These are phyloP conservation scores for Spergularia azorica DNA, from an alignment of 179 eudicot species.

Conservation along the genomic window DNA sequence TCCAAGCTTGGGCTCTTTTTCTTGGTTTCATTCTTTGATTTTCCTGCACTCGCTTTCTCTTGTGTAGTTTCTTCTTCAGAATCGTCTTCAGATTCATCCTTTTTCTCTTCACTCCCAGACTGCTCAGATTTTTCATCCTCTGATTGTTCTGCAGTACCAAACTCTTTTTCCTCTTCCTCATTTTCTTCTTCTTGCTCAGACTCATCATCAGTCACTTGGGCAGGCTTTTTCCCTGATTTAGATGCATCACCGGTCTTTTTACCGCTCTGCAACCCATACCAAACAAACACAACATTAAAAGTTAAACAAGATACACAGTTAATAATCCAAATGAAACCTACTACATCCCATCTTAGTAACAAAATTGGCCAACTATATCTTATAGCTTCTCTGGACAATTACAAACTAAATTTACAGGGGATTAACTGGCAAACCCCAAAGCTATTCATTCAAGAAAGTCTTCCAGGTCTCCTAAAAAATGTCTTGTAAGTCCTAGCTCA, in stretches of 20 bases:
- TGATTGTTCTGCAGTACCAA: conserved; percentile 48
- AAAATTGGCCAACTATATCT: neutral
- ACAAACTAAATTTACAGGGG: neutral
- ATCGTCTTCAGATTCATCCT: conserved; percentile 54
- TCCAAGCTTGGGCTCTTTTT: conserved; percentile 45
- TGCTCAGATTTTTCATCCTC: conserved; percentile 57
- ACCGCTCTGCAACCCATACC: conserved; percentile 44
- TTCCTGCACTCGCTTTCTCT: conserved; percentile 37
- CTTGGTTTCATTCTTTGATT: conserved; percentile 42
- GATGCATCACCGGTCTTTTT: conserved; percentile 44
- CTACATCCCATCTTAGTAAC: no score
- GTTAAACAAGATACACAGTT: neutral
- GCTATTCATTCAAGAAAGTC: no score
- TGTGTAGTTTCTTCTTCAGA: conserved; percentile 59
- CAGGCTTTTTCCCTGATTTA: conserved; percentile 41
- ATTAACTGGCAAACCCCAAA: neutral
- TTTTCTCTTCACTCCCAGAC: conserved; percentile 56
- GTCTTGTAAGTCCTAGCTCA: no score
- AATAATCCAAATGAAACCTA: neutral
- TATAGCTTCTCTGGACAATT: neutral
- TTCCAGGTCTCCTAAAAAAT: no score
- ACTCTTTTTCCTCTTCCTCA: conserved; percentile 47
- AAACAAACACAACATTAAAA: conserved; percentile 4
- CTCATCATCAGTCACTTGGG: conserved; percentile 56
- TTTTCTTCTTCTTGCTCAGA: conserved; percentile 46